phyloP scores from a whole-genome alignment of 768 basidiomycete genomes.

The Naganishia antarctica region DNA sequence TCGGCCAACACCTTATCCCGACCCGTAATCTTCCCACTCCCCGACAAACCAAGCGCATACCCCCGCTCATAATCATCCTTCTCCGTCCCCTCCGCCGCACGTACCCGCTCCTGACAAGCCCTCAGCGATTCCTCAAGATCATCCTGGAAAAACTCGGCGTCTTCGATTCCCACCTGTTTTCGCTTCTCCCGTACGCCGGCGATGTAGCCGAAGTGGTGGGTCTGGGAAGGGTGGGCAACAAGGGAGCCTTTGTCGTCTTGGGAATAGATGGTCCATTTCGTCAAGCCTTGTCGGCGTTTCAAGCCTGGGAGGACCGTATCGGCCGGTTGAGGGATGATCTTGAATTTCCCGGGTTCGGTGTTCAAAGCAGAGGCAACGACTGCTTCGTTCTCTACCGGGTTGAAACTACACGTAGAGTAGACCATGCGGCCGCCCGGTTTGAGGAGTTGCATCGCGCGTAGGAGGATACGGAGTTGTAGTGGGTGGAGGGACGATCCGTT shows the following conservation, averaged over 20 bases:
- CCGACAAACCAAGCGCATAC: conserved; percentile 27
- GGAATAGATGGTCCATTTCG: conserved; percentile 67
- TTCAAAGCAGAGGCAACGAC: conserved; percentile 81
- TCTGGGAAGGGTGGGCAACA: conserved; percentile 34
- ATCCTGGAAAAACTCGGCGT: conserved; percentile 12
- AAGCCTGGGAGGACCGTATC: conserved; percentile 63
- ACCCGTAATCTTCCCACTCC: conserved; percentile 9
- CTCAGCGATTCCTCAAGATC: not conserved
- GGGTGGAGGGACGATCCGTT: conserved; percentile 87
- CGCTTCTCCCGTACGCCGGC: conserved; percentile 16
- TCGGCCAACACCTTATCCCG: conserved; percentile 43
- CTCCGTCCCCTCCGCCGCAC: conserved; percentile 60
- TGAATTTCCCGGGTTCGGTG: conserved; percentile 59
- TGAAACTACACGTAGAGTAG: conserved; percentile 95
- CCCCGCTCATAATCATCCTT: conserved; percentile 50
- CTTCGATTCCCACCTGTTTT: conserved; percentile 6
- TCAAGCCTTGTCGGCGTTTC: conserved; percentile 68
- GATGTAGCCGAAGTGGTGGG: conserved; percentile 19
- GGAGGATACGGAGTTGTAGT: conserved; percentile 88
- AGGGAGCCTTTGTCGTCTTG: conserved; percentile 34
- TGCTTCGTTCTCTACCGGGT: conserved; percentile 95
- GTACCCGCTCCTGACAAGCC: conserved; percentile 49
- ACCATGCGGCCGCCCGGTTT: conserved; percentile 82
- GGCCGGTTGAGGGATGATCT: not conserved
- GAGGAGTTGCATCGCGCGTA: conserved; percentile 86